Evolutionary conservation across 495 filamentous ascomycete species (phyloP).

Genomic region (Durotheca rogersii): DNA sequence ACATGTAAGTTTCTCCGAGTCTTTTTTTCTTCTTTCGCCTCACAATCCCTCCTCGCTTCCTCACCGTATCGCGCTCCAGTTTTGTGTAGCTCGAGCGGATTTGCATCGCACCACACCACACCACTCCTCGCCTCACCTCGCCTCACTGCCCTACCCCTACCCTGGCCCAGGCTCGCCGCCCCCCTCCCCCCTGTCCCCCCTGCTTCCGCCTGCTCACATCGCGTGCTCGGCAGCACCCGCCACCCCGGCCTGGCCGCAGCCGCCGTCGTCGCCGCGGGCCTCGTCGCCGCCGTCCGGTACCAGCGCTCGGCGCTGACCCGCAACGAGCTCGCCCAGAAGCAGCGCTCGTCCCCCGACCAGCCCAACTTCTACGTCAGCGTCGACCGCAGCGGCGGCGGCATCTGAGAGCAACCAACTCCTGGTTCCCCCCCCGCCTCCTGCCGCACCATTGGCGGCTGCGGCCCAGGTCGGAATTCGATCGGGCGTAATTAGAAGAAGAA

Average conservation of each 20-base stretch:
- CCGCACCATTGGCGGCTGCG: too few relatives aligned
- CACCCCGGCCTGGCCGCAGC: conserved; percentile 35
- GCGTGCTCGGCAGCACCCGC: conserved; percentile 32
- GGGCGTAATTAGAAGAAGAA: too few relatives aligned
- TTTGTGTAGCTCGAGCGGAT: too few relatives aligned
- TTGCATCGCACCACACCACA: too few relatives aligned
- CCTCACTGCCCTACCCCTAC: not conserved
- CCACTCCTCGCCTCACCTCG: not conserved
- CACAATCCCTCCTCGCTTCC: not conserved
- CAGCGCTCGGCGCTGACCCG: conserved; percentile 33
- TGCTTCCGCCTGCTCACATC: too few relatives aligned
- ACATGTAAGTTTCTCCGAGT: conserved; percentile 24
- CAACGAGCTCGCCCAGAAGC: conserved; percentile 46
- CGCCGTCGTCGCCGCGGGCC: conserved; percentile 31
- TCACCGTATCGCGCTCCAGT: not conserved
- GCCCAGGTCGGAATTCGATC: too few relatives aligned
- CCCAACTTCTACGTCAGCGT: conserved; percentile 46
- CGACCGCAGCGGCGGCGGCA: conserved; percentile 50
- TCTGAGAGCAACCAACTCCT: conserved; percentile 34
- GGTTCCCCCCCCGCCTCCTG: too few relatives aligned
- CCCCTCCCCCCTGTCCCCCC: not conserved
- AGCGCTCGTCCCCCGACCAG: conserved; percentile 30
- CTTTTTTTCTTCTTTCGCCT: not conserved
- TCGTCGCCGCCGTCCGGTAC: conserved; percentile 38
- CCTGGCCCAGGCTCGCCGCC: conserved; percentile 1